Evolutionary conservation across 306 rosid genomes (phyloP).

Genomic region (Vigna hirtella): DNA sequence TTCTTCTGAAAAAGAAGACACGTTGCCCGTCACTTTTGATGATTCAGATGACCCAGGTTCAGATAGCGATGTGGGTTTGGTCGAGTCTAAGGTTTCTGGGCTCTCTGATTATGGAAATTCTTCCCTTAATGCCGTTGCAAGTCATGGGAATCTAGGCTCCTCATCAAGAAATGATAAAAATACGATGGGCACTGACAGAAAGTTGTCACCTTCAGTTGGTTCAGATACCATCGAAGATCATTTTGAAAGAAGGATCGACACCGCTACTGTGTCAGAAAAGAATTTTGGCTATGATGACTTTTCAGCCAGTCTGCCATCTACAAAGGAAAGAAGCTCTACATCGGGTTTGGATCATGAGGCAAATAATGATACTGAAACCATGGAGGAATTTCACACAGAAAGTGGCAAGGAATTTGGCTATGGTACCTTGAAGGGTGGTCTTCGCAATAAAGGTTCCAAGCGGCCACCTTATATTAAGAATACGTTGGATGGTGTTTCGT

Average conservation of each 20-base stretch:
- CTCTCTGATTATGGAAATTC: slow-evolving; percentile 50
- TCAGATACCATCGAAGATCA: slow-evolving; percentile 47
- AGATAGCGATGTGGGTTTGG: slow-evolving; percentile 62
- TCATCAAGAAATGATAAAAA: slow-evolving; percentile 52
- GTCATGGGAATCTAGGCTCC: slow-evolving; percentile 52
- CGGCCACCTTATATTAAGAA: slow-evolving; percentile 58
- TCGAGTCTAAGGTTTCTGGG: slow-evolving; percentile 51
- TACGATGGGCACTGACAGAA: slow-evolving; percentile 46
- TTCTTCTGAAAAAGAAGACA: slow-evolving; percentile 61
- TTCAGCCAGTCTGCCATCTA: slow-evolving; percentile 45
- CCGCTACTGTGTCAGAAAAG: slow-evolving; percentile 41
- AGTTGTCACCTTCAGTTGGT: slow-evolving; percentile 52
- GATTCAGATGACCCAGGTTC: slow-evolving; percentile 81
- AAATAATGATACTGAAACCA: slow-evolving; percentile 44
- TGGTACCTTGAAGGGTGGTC: slow-evolving; percentile 80
- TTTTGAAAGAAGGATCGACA: slow-evolving; percentile 43
- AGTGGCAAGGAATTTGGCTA: slow-evolving; percentile 59
- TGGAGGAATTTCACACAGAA: slow-evolving; percentile 48
- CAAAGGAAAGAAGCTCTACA: slow-evolving; percentile 45
- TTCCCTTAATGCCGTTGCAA: slow-evolving; percentile 48
- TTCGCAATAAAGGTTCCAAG: slow-evolving; percentile 70
- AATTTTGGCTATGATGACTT: slow-evolving; percentile 46
- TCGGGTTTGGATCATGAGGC: slow-evolving; percentile 38
- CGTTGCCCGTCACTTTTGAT: slow-evolving; percentile 67
- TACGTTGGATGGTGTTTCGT: slow-evolving; percentile 45